Evolutionary conservation across 2,329 filamentous ascomycete species (phyloP), one percentile per base, ranked within the genome.

Genomic region (Fusarium piperis): DNA sequence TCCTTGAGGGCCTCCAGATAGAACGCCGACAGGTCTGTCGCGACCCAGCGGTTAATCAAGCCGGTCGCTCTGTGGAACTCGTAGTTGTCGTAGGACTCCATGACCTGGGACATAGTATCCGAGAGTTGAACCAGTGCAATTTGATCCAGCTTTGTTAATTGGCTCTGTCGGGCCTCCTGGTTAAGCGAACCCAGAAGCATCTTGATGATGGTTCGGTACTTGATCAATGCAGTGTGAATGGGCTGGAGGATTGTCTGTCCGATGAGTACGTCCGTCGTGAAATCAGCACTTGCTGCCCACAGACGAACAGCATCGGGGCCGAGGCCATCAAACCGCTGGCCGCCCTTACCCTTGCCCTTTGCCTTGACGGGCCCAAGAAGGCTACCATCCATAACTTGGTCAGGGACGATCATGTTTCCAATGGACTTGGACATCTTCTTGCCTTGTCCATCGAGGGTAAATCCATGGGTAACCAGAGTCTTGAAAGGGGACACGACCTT

Each of bases 371-470:
- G 90, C 7, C 93, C 92, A 15, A 97, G 82, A 12, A 97, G 85
- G 4, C 91, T 90, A 8, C 95, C 95, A 59, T 94, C 89, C 85
- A 98, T 96, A 72, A 99, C 94, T 69, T 97, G 87, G 8, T 89
- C 85, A 0, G 95, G 95, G 0, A 90, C 87, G 62, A 98, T 90
- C 30, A 93, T 91, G 77, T 99, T 99, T 16, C 96, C 96, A 2
- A 98, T 84, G 0, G 94, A 98, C 81, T 99, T 99, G 79, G 95
- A 98, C 96, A 99, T 99, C 81, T 99, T 99, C 79, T 93, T 94
- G n/a, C 95, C 95, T 36, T 93, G 85, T 56, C 92, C 88, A 76
- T 99, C 96, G 3, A 99, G 88, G 0, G 94, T 95, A 79, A 99
- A 99, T 1, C 96, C 96, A 78, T 99, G 96, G 0, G 96, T 99